Evolutionary conservation across 2,329 filamentous ascomycete genomes (phyloP), one percentile per base, ranked within the genome.

Genomic region (Fusarium sp.): DNA sequence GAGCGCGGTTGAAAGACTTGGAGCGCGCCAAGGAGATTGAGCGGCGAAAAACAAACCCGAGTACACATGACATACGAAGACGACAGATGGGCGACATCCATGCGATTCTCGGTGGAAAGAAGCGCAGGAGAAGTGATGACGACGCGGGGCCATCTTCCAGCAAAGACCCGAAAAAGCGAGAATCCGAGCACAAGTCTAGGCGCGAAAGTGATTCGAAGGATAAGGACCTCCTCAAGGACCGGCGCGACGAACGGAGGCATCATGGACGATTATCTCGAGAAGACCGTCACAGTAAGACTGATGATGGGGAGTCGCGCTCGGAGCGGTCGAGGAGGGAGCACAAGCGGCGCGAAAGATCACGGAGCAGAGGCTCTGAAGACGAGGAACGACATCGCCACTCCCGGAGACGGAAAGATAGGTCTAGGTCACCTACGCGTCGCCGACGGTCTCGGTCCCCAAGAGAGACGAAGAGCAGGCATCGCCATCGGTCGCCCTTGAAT

Each of bases 1-100:
- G 88, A 70, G 91, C 91, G 5, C 91, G 94, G 22, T 88, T 97
- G 65, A 89, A 89, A 74, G 86, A 88, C 65, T 83, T 95, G 50
- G 88, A 90, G 65, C 82, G 81, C 59, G 84, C 84, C 31, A 85
- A 86, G 71, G 85, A 87, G 66, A 80, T 80, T 33, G 86, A 86
- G 74, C 80, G 83, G 62, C 81, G 80, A 62, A 86, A 85, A 67
- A 82, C 81, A 58, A 86, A 84, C 22, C 87, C 87, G 0, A 86
- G 84, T 20, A 80, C 85, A 4, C 80, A 81, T 13, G 89, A 91
- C 72, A 88, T 90, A 57, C 82, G 90, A 45, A 87, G 83, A 54
- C 85, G 90, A 11, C 90, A 91, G 79, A 85, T 92, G 74, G 89
- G 89, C 7, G 87, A 89, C 69, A 92, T 92, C 57, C 86, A 88